Percentiles rank a stretch among this genome's conserved stretches.
Evolutionary conservation across 441 rosid genomes (phyloP).

Genomic region (Dalechampia spathulata): DNA sequence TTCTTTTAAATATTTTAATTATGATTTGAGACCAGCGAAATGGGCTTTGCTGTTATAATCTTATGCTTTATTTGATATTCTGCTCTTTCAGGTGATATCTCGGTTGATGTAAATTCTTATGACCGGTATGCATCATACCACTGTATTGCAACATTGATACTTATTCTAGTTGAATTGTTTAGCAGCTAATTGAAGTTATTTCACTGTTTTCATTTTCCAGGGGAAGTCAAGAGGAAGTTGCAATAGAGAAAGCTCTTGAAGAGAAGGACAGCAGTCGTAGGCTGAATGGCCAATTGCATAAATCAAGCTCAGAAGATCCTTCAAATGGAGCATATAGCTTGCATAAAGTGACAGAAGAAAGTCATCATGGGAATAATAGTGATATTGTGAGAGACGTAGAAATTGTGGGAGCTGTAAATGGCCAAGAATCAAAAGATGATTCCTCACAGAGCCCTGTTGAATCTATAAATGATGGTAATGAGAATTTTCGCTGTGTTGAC

Average conservation of each 20-base stretch:
- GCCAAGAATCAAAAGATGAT: conserved; percentile 26
- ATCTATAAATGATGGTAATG: conserved; percentile 25
- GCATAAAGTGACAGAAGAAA: conserved; percentile 23
- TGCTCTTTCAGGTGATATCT: conserved; percentile 53
- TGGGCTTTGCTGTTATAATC: conserved; percentile 1
- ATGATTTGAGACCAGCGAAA: neutral
- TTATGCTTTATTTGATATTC: conserved; percentile 14
- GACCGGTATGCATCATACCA: conserved; percentile 36
- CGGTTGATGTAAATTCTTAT: conserved; percentile 55
- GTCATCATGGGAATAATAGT: conserved; percentile 15
- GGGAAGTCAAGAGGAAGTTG: conserved; percentile 44
- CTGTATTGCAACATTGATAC: conserved; percentile 3
- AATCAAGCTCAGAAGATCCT: conserved; percentile 23
- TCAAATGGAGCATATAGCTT: conserved; percentile 28
- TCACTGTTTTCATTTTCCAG: conserved; percentile 25
- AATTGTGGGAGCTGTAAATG: conserved; percentile 27
- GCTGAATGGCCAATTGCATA: conserved; percentile 23
- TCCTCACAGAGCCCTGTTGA: conserved; percentile 20
- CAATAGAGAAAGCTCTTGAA: conserved; percentile 30
- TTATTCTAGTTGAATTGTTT: neutral
- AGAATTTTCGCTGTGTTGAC: conserved; percentile 20
- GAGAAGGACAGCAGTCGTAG: conserved; percentile 22
- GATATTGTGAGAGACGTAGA: conserved; percentile 38
- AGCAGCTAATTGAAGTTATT: neutral
- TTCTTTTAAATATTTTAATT: neutral